A percentile compares a stretch with the other conserved stretches of the same genome.
phyloP scores from a whole-genome alignment of 2,329 filamentous ascomycete species.

The Pyricularia sp. region DNA sequence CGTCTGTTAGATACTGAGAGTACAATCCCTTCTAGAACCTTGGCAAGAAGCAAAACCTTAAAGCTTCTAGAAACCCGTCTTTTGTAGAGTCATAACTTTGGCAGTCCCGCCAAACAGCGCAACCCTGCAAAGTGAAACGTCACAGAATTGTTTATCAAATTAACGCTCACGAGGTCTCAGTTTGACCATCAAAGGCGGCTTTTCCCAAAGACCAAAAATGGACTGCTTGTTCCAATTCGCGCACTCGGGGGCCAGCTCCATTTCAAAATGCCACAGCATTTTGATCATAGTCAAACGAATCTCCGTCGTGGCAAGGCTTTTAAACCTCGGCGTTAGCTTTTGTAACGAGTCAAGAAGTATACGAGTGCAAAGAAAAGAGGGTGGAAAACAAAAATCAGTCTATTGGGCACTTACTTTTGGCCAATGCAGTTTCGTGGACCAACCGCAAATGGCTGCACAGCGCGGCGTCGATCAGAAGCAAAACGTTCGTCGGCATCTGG shows the following conservation, averaged over 20 bases:
- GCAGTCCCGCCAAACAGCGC: no score
- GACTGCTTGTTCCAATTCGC: constrained; percentile 20
- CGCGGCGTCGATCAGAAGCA: constrained; percentile 28
- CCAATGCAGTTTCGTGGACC: constrained; percentile 42
- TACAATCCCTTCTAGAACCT: no score
- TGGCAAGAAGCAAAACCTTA: no score
- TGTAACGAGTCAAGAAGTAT: not conserved
- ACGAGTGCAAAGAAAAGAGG: not conserved
- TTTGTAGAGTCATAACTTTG: no score
- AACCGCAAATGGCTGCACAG: constrained; percentile 36
- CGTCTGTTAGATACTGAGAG: no score
- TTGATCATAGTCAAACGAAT: constrained; percentile 38
- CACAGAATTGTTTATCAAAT: not conserved
- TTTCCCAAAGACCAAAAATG: constrained; percentile 1
- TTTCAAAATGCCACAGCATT: constrained; percentile 39
- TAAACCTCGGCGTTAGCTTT: not conserved
- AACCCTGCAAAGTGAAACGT: not conserved
- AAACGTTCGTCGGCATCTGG: constrained; percentile 23
- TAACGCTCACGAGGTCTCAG: not conserved
- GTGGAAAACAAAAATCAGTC: no score
- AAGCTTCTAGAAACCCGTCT: no score
- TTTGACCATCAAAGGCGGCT: constrained; percentile 3
- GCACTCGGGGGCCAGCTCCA: constrained; percentile 27
- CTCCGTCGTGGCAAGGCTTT: constrained; percentile 38
- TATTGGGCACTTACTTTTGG: constrained; percentile 28